Conservation (phyloP, 306 rosid genomes). For the Acacia melanoxylon region DNA sequence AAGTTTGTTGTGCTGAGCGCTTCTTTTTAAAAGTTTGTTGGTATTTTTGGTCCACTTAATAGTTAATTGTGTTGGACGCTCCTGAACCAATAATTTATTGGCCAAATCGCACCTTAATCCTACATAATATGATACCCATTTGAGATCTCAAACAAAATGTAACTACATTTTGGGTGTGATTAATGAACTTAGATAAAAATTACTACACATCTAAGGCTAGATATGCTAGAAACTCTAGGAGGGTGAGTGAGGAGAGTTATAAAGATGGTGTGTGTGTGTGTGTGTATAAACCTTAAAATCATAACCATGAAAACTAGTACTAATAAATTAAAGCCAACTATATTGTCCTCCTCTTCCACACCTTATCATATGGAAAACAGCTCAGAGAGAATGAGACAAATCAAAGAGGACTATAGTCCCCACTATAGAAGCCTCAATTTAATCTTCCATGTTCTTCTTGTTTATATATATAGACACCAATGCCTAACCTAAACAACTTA, state of each 20-base stretch:
- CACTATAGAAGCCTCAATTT: slow-evolving; percentile 28
- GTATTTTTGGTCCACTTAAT: no score
- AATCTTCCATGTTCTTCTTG: slow-evolving; percentile 32
- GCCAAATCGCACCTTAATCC: no score
- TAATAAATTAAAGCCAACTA: slow-evolving; percentile 1
- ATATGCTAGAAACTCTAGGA: not conserved
- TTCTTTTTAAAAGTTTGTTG: no score
- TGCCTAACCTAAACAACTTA: slow-evolving; percentile 27
- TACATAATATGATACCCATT: not conserved
- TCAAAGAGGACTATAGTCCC: slow-evolving; percentile 20
- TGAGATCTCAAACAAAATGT: not conserved
- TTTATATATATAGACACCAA: slow-evolving; percentile 22
- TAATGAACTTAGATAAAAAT: not conserved
- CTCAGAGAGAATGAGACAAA: slow-evolving; percentile 31
- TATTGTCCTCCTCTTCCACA: slow-evolving; percentile 3
- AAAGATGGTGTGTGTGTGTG: no score
- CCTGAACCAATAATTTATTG: no score
- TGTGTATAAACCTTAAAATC: not conserved
- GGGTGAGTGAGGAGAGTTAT: not conserved
- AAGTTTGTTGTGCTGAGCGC: no score
- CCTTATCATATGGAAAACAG: slow-evolving; percentile 28
- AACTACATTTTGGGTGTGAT: not conserved
- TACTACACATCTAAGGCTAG: not conserved
- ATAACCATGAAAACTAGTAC: not conserved
- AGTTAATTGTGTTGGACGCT: no score